phyloP scores from a whole-genome alignment of 108 stramenopile genomes.

The Skeletonema menzelii region DNA sequence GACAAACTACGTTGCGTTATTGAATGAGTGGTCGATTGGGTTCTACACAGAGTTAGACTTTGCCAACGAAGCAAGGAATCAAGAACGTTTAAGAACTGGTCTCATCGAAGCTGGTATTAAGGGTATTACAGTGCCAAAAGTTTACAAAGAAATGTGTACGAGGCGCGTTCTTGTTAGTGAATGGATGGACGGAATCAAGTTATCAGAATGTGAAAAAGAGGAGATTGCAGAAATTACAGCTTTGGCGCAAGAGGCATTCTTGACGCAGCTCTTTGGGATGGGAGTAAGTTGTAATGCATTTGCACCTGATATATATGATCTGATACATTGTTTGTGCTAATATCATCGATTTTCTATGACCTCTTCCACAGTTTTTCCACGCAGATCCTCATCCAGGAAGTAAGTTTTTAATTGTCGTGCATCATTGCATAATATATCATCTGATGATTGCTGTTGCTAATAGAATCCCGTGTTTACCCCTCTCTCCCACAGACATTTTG shows the following conservation, averaged over 20 bases:
- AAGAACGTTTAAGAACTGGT: slow-evolving; percentile 56
- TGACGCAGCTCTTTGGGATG: slow-evolving; percentile 75
- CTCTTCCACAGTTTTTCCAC: slow-evolving; percentile 53
- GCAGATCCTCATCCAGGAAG: slow-evolving; percentile 45
- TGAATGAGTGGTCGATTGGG: slow-evolving; percentile 91
- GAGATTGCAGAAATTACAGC: slow-evolving; percentile 74
- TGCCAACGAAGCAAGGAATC: slow-evolving; percentile 74
- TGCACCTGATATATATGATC: no score
- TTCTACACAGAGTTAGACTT: slow-evolving; percentile 80
- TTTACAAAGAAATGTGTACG: slow-evolving; percentile 77
- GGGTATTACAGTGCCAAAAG: slow-evolving; percentile 79
- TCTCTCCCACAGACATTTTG: slow-evolving; percentile 67
- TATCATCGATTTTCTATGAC: no score
- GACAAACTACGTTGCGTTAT: slow-evolving; percentile 83
- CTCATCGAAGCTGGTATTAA: slow-evolving; percentile 66
- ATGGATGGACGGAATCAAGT: slow-evolving; percentile 89
- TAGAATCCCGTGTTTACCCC: slow-evolving; percentile 20
- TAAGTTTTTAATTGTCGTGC: neutral
- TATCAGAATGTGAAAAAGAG: slow-evolving; percentile 57
- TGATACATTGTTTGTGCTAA: no score
- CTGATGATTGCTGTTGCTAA: neutral
- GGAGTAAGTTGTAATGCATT: slow-evolving; percentile 23
- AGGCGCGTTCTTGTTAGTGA: slow-evolving; percentile 80
- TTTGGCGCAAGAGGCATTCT: slow-evolving; percentile 85
- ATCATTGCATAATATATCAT: neutral